Base-by-base conservation (phyloP, 495 filamentous ascomycete genomes). In the Endocarpon pusillum region DNA sequence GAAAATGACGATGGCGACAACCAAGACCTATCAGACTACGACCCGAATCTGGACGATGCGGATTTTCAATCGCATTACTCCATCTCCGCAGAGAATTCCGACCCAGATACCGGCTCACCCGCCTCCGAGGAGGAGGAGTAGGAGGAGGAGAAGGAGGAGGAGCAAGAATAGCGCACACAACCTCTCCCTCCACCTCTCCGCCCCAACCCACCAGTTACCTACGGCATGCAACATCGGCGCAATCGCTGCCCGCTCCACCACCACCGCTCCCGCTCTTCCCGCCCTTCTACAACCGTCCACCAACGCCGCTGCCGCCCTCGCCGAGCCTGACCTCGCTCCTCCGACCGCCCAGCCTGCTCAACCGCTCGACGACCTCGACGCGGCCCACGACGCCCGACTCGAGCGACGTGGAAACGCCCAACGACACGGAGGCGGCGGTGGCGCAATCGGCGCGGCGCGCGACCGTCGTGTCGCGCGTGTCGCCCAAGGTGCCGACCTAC, bases 311-410 rank as follows among this genome's bases (percentile, higher is more conserved):
- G 5, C 89, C 89, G 0, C 89, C 89, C 0, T 94, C 87, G 2
- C 89, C 89, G 1, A 93, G 83, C 1, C 52, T 97, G 34, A 96
- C 89, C n/a, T 92, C 83, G 1, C 70, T 97, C n/a, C 71, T 96
- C 3, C 75, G 87, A 12, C 78, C 78, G 0, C 62, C 71, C 0
- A n/a, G n/a, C n/a, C n/a, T n/a, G n/a, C n/a, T n/a, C n/a, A n/a
- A n/a, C n/a, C 78, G 78, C 35, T 71, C 62, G 25, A 64, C 69
- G 1, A 67, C 66, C 4, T 83, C 87, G 6, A 87, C 81, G 12
- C 67, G 89, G 15, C 87, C 86, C 1, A 89, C 80, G 0, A 96
- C 89, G 0, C 87, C 89, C 4, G 84, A 94, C 49, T 77, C 71
- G 37, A 92, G 83, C 0, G 84, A 91, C 60, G 78, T 81, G 33